Percentiles rank a stretch among this genome's conserved stretches.
Conservation (phyloP, 129 eudicot species). For the Pseudognaphalium luteoalbum region DNA sequence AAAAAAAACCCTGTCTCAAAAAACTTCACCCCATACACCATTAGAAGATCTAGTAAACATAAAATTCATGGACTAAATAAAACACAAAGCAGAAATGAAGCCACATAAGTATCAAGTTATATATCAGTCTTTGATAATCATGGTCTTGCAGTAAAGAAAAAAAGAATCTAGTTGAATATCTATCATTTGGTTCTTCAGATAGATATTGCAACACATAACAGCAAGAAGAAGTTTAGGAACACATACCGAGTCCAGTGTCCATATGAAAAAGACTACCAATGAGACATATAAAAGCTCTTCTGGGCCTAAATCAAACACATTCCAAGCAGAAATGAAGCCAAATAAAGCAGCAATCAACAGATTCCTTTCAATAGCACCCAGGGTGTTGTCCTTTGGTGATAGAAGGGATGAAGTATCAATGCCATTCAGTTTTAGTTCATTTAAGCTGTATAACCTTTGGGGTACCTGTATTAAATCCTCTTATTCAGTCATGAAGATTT, state of each 20-base stretch:
- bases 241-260: slow-evolving; percentile 74
- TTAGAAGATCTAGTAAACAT: too few relatives aligned
- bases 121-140: too few relatives aligned
- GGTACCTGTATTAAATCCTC: slow-evolving; percentile 67
- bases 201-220: slow-evolving; percentile 14
- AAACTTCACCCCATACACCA: too few relatives aligned
- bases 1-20: too few relatives aligned
- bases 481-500: slow-evolving; percentile 21
- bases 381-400: slow-evolving; percentile 79
- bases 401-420: slow-evolving; percentile 70
- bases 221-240: slow-evolving; percentile 23
- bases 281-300: slow-evolving; percentile 59
- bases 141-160: too few relatives aligned
- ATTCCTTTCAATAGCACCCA: slow-evolving; percentile 71
- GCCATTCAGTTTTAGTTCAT: slow-evolving; percentile 80
- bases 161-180: too few relatives aligned
- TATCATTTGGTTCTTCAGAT: background rate
- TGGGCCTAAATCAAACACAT: slow-evolving; percentile 60
- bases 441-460: slow-evolving; percentile 77
- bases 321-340: slow-evolving; percentile 84
- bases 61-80: slow-evolving; percentile 38
- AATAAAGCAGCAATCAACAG: slow-evolving; percentile 66
- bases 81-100: slow-evolving; percentile 59
- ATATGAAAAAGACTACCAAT: slow-evolving; percentile 59
- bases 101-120: slow-evolving; percentile 34